Percentiles rank a stretch among this genome's conserved stretches.
Conservation (phyloP, 2,329 filamentous ascomycete species). For the Ramichloridium luteum region DNA sequence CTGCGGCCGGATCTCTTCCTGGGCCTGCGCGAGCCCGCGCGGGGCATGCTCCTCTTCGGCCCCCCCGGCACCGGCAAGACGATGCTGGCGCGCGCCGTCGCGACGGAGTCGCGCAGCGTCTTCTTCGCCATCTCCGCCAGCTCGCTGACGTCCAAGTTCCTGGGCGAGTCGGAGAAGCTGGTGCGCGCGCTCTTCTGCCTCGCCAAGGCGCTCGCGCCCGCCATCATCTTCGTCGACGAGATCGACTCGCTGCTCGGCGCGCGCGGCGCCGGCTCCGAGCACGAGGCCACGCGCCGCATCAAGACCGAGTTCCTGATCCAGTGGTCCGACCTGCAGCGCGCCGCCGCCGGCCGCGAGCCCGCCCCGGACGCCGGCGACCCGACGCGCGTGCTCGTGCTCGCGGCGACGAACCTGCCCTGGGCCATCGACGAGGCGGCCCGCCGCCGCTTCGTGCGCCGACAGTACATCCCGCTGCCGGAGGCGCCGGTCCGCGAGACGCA, state of each 20-base stretch:
- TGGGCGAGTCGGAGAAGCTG: slow-evolving; percentile 92
- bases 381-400: slow-evolving; percentile 79
- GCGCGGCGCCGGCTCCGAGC: slow-evolving; percentile 69
- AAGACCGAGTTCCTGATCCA: slow-evolving; percentile 98
- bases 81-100: slow-evolving; percentile 89
- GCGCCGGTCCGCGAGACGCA: slow-evolving; percentile 68
- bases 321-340: slow-evolving; percentile 87
- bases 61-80: slow-evolving; percentile 98
- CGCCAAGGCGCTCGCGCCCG: slow-evolving; percentile 80
- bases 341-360: slow-evolving; percentile 71
- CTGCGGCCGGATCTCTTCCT: slow-evolving; percentile 90
- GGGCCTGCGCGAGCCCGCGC: slow-evolving; percentile 82
- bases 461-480: slow-evolving; percentile 93
- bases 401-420: slow-evolving; percentile 94
- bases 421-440: slow-evolving; percentile 93
- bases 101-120: slow-evolving; percentile 85
- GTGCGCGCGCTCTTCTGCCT: slow-evolving; percentile 82
- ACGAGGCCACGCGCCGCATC: slow-evolving; percentile 84
- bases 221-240: slow-evolving; percentile 97
- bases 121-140: slow-evolving; percentile 97
- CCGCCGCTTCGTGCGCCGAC: slow-evolving; percentile 76
- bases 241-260: slow-evolving; percentile 89
- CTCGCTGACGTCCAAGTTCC: slow-evolving; percentile 86
- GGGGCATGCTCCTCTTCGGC: slow-evolving; percentile 91
- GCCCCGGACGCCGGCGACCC: slow-evolving; percentile 65